Evolutionary conservation across 345 rosid species (phyloP).

Genomic region (Crucihimalaya himalaica): DNA sequence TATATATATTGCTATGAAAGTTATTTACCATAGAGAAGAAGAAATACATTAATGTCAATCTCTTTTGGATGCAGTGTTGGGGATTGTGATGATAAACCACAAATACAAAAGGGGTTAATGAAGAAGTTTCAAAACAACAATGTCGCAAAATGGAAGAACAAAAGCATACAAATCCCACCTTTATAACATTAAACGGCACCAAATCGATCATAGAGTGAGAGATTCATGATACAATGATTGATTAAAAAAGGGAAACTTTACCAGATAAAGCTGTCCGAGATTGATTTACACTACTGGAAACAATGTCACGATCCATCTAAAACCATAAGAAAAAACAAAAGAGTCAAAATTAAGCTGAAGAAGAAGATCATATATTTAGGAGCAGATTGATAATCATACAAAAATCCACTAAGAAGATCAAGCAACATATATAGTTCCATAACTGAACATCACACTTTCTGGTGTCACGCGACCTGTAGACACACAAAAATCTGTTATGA

Average conservation of each 20-base stretch:
- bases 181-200: not conserved
- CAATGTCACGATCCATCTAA: conserved; percentile 30
- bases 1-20: not conserved
- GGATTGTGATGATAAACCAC: too few species aligned
- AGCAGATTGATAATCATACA: conserved; percentile 22
- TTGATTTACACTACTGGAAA: conserved; percentile 29
- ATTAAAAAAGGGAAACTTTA: not conserved
- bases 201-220: not conserved
- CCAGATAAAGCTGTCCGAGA: conserved; percentile 26
- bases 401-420: too few species aligned
- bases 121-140: not conserved
- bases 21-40: not conserved
- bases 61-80: not conserved
- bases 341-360: not conserved
- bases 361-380: not conserved
- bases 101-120: too few species aligned
- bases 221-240: not conserved
- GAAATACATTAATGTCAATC: not conserved
- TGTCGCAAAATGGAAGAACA: not conserved
- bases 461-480: too few species aligned
- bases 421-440: too few species aligned
- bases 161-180: not conserved
- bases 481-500: too few species aligned
- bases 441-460: too few species aligned
- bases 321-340: not conserved